Evolutionary conservation across 1,284 basidiomycete genomes (phyloP).

Genomic region (Pterula multifida): DNA sequence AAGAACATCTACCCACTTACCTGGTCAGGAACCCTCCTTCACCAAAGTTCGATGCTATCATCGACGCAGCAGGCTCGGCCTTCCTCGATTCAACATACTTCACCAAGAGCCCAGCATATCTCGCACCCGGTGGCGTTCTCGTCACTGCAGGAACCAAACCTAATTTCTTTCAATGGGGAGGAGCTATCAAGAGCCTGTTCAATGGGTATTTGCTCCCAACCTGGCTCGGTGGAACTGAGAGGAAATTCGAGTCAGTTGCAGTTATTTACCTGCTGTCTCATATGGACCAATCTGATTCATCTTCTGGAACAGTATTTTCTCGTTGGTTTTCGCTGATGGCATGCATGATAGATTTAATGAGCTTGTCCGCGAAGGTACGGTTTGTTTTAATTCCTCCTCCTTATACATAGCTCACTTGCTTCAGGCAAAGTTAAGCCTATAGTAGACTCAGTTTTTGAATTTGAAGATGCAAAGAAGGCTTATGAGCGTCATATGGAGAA

Average conservation of each 20-base stretch:
- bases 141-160: constrained; percentile 31
- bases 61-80: constrained; percentile 28
- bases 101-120: constrained; percentile 26
- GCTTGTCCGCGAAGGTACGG: constrained; percentile 32
- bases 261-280: too few species aligned
- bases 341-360: too few species aligned
- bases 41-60: constrained; percentile 29
- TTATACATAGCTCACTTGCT: constrained; percentile 3
- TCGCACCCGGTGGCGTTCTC: constrained; percentile 33
- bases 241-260: constrained; percentile 26
- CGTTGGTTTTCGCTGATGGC: background rate
- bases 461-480: constrained; percentile 45
- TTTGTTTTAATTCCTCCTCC: background rate
- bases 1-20: constrained; percentile 29
- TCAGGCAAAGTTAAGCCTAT: constrained; percentile 41
- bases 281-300: too few species aligned
- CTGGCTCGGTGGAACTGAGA: constrained; percentile 35
- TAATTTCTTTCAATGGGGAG: constrained; percentile 16
- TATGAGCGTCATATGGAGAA: constrained; percentile 46
- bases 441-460: constrained; percentile 49
- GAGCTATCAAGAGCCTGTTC: constrained; percentile 17
- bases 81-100: constrained; percentile 22
- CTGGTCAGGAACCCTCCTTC: constrained; percentile 24
- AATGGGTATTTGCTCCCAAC: constrained; percentile 20
- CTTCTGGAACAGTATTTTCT: background rate